A percentile compares a stretch with the other conserved stretches of the same genome.
These are phyloP conservation scores for Aspergillus steynii DNA, from an alignment of 495 filamentous ascomycete species.

Conservation along the genomic window DNA sequence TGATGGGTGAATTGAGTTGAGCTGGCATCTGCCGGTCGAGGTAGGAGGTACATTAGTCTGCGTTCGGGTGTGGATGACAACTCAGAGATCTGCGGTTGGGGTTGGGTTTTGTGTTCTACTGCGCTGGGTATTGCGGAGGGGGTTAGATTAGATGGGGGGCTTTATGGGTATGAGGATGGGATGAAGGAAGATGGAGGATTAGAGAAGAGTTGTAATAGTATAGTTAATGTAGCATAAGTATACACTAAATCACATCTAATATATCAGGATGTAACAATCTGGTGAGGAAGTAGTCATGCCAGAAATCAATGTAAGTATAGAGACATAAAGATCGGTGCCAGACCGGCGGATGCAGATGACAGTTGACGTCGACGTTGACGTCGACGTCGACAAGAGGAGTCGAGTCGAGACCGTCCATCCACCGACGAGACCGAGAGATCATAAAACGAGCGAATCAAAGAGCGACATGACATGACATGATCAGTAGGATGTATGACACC, in stretches of 20 bases:
- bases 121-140: background rate
- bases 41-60: background rate
- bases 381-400: background rate
- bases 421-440: background rate
- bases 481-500: conserved; percentile 1
- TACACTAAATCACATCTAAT: background rate
- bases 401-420: background rate
- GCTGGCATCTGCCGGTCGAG: background rate
- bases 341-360: background rate
- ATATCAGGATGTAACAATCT: background rate
- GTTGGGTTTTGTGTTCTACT: background rate
- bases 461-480: conserved; percentile 24
- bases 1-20: background rate
- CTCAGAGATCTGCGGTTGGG: background rate
- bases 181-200: too few relatives aligned
- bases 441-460: conserved; percentile 17
- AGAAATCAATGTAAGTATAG: background rate
- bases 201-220: background rate
- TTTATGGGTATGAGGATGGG: background rate
- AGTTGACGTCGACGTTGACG: background rate
- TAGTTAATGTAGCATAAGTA: background rate
- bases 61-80: background rate
- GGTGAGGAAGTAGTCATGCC: background rate
- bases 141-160: background rate
- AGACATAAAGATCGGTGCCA: background rate